A percentile compares a stretch with the other conserved stretches of the same genome.
Conservation (phyloP, 805 yeast species). For the Tanozyma kutaoensis region DNA sequence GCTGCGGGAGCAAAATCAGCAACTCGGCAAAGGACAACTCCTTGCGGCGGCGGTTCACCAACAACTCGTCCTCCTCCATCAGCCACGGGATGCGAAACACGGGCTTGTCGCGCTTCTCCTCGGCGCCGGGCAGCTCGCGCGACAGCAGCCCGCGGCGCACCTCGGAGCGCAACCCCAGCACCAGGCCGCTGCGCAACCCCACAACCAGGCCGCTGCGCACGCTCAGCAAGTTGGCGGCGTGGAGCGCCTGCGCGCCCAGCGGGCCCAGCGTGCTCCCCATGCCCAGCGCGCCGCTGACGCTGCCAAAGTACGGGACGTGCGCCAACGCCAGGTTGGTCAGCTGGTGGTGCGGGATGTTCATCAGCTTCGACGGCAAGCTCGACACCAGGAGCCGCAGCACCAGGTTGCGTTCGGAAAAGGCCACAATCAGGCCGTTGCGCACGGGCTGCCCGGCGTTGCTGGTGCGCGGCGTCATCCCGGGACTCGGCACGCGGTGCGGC, state of each 20-base stretch:
- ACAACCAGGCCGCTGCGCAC: conserved; percentile 27
- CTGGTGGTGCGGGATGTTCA: conserved; percentile 35
- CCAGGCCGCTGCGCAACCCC: conserved; percentile 3
- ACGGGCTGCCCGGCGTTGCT: conserved; percentile 5
- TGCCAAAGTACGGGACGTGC: conserved; percentile 25
- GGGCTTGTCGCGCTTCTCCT: conserved; percentile 5
- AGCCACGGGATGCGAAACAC: conserved; percentile 31
- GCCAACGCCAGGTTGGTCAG: conserved; percentile 23
- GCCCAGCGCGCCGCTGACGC: conserved; percentile 28
- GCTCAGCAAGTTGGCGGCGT: conserved; percentile 22
- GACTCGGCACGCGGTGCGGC: conserved; percentile 14
- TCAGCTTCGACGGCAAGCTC: conserved; percentile 28
- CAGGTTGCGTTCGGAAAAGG: conserved; percentile 24
- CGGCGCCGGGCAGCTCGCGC: conserved; percentile 1
- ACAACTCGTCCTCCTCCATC: conserved; percentile 61
- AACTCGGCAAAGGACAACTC: conserved; percentile 63
- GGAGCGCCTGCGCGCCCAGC: conserved; percentile 17
- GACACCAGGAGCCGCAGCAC: conserved; percentile 25
- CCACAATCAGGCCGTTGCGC: conserved; percentile 28
- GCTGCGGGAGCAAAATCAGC: conserved; percentile 55
- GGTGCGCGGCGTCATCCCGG: conserved; percentile 6
- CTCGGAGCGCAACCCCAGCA: too few relatives aligned
- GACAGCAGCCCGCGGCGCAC: too few relatives aligned
- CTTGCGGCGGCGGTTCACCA: conserved; percentile 37
- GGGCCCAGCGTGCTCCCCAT: conserved; percentile 23